phyloP scores from a whole-genome alignment of 2,329 filamentous ascomycete species.

The Pestalotiopsis sp. region DNA sequence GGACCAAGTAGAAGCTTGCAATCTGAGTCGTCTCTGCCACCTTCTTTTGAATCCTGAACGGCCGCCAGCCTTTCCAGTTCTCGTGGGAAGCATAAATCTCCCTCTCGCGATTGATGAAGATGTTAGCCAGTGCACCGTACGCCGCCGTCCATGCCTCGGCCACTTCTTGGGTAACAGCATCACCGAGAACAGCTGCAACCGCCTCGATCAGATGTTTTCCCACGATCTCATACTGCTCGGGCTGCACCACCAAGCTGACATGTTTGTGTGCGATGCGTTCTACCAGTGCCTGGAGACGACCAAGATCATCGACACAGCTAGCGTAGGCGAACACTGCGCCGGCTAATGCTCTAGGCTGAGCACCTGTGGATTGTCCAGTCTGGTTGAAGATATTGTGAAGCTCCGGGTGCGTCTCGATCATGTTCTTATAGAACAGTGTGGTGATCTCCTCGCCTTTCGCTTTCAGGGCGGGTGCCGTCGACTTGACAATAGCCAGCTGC shows the following conservation, averaged over 20 bases:
- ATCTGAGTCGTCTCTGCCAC: constrained; percentile 60
- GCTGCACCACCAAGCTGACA: constrained; percentile 65
- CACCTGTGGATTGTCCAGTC: constrained; percentile 66
- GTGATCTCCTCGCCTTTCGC: constrained; percentile 70
- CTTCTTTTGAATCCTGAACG: constrained; percentile 59
- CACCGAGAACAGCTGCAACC: constrained; percentile 67
- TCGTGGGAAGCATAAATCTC: constrained; percentile 54
- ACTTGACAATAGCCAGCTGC: constrained; percentile 72
- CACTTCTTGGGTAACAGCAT: constrained; percentile 65
- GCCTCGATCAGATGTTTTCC: constrained; percentile 67
- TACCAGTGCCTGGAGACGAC: constrained; percentile 52
- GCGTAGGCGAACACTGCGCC: constrained; percentile 72
- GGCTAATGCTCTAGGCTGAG: constrained; percentile 70
- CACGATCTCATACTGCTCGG: constrained; percentile 71
- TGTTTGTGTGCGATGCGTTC: constrained; percentile 79
- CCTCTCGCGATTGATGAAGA: constrained; percentile 68
- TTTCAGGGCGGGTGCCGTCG: constrained; percentile 72
- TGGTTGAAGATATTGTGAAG: constrained; percentile 72
- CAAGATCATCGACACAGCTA: constrained; percentile 68
- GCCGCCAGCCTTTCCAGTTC: constrained; percentile 49
- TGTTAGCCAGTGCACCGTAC: constrained; percentile 68
- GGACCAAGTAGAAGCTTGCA: constrained; percentile 69
- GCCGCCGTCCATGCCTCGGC: constrained; percentile 71
- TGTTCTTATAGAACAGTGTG: constrained; percentile 69
- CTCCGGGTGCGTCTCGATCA: constrained; percentile 63